Evolutionary conservation across 768 basidiomycete species (phyloP).

Genomic region (Suillus spraguei): DNA sequence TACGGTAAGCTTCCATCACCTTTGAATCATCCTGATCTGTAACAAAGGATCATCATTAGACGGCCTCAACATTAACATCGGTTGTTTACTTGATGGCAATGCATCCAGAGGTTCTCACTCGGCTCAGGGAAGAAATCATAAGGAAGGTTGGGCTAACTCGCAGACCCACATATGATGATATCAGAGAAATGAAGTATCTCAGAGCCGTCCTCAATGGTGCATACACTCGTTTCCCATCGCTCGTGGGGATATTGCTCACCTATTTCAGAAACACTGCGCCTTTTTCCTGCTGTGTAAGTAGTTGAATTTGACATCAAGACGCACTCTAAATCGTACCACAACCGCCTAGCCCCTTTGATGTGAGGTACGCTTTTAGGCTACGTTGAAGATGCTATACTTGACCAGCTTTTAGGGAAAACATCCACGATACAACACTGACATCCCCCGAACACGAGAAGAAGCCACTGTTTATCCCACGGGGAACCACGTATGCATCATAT

Average conservation of each 20-base stretch:
- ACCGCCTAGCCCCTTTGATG: not conserved
- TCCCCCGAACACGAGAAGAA: conserved; percentile 23
- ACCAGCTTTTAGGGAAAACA: conserved; percentile 19
- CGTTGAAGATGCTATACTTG: not conserved
- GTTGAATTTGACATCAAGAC: not conserved
- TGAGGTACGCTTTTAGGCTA: conserved; percentile 24
- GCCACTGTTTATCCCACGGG: conserved; percentile 34
- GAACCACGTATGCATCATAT: conserved; percentile 21
- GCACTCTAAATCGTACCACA: not conserved
- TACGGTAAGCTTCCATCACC: conserved; percentile 30
- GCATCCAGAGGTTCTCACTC: conserved; percentile 41
- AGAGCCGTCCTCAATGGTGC: conserved; percentile 47
- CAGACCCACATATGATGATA: conserved; percentile 41
- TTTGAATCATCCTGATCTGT: not conserved
- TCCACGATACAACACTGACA: conserved; percentile 28
- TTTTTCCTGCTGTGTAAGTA: conserved; percentile 36
- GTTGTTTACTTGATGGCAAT: conserved; percentile 48
- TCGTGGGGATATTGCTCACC: not conserved
- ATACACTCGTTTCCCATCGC: conserved; percentile 6
- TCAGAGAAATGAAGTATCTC: too few relatives aligned
- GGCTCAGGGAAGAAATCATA: conserved; percentile 45
- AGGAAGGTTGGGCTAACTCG: conserved; percentile 35
- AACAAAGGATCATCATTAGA: conserved; percentile 25
- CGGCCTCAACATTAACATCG: too few relatives aligned
- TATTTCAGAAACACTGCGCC: conserved; percentile 31